These are phyloP conservation scores for Elsinoe batatas DNA, from an alignment of 2,329 filamentous ascomycete species.

Conservation along the genomic window DNA sequence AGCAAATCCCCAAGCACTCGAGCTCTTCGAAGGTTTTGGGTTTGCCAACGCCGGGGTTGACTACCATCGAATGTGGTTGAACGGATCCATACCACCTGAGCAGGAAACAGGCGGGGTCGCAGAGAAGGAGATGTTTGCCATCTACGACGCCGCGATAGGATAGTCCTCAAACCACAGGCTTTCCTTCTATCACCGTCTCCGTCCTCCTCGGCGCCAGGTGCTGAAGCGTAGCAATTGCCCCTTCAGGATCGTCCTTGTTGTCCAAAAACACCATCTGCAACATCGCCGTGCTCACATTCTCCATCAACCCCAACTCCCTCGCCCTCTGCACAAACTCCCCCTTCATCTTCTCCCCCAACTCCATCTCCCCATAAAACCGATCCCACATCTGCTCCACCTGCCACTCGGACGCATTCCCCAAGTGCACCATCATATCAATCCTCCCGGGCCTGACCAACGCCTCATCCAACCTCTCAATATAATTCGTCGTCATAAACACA, in stretches of 20 bases:
- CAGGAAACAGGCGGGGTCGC: slow-evolving; percentile 26
- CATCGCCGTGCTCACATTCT: slow-evolving; percentile 71
- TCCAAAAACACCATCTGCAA: slow-evolving; percentile 92
- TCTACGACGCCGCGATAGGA: slow-evolving; percentile 27
- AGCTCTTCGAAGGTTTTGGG: slow-evolving; percentile 27
- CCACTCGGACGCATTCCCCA: slow-evolving; percentile 76
- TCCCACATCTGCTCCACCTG: slow-evolving; percentile 88
- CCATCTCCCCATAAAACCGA: slow-evolving; percentile 82
- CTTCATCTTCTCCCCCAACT: slow-evolving; percentile 52
- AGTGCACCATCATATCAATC: slow-evolving; percentile 84
- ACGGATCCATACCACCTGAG: slow-evolving; percentile 24
- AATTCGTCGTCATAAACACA: slow-evolving; percentile 89
- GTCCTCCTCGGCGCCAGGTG: slow-evolving; percentile 20
- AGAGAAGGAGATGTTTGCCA: slow-evolving; percentile 26
- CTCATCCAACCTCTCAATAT: slow-evolving; percentile 79
- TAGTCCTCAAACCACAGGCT: slow-evolving; percentile 4
- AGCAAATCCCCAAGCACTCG: slow-evolving; percentile 23
- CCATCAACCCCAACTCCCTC: slow-evolving; percentile 59
- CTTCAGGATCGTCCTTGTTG: slow-evolving; percentile 83
- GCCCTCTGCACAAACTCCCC: slow-evolving; percentile 62
- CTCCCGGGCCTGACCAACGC: slow-evolving; percentile 83
- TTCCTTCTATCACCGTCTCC: background rate
- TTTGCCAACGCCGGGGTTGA: slow-evolving; percentile 25
- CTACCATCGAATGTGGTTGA: slow-evolving; percentile 32
- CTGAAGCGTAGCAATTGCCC: slow-evolving; percentile 53